A percentile compares a stretch with the other conserved stretches of the same genome.
Conservation (phyloP, 495 filamentous ascomycete species). For the Xylaria grammica region DNA sequence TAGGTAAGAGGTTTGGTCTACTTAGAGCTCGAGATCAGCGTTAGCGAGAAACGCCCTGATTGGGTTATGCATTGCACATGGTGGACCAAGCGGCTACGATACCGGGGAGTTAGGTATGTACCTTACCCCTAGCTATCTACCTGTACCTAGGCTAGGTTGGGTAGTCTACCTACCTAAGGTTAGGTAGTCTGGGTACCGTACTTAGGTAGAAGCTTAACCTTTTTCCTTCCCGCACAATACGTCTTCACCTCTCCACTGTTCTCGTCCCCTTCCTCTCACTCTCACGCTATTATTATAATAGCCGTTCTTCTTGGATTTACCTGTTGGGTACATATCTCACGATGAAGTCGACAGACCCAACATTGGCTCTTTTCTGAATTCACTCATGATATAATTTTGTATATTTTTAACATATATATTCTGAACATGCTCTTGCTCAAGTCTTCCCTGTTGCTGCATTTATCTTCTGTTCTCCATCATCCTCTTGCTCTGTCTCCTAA, state of each 20-base stretch:
- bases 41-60: conserved; percentile 4
- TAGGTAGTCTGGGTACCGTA: too few relatives aligned
- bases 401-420: neutral
- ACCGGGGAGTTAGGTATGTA: too few relatives aligned
- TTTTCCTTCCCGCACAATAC: too few relatives aligned
- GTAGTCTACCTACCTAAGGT: too few relatives aligned
- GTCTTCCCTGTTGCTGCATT: conserved; percentile 8
- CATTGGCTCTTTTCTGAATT: neutral
- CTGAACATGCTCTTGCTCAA: conserved; percentile 23
- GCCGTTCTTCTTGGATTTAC: neutral
- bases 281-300: neutral
- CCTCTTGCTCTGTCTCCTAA: conserved; percentile 2
- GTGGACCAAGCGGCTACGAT: neutral
- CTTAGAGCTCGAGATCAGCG: conserved; percentile 7
- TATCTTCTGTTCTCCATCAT: conserved; percentile 6
- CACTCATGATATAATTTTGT: neutral
- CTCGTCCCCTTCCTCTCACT: neutral
- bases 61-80: neutral
- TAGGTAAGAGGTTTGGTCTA: too few relatives aligned
- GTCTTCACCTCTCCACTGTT: conserved; percentile 9
- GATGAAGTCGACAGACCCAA: neutral
- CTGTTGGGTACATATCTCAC: neutral
- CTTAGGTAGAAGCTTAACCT: too few relatives aligned
- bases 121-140: too few relatives aligned
- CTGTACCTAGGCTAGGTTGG: too few relatives aligned